Base-by-base conservation (phyloP, 1,284 basidiomycete species). In the Earliella scabrosa region DNA sequence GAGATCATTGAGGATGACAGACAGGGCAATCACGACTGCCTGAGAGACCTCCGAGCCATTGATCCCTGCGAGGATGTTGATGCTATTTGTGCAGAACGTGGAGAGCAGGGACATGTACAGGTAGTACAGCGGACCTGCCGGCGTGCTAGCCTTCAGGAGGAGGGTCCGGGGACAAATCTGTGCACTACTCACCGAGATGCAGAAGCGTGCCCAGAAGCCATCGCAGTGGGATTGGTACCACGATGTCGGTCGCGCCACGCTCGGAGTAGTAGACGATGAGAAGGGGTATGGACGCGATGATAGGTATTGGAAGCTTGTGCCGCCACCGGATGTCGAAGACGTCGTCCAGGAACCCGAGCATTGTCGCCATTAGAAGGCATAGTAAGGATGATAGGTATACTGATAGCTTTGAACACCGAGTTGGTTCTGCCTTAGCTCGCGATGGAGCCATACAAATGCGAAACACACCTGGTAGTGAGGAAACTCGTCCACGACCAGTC, bases 311-410 rank as follows among this genome's bases (percentile, higher is more conserved):
- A 8, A 99, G 75, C 73, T 99, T 99, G 76, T 98, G 95, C 58
- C 97, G 77, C 97, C 97, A 99, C 11, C 97, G 87, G 63, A 99
- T 98, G 71, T 99, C 97, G 66, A 99, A 99, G 1, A 99, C 85
- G 72, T 99, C 97, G 69, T 99, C 97, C 45, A 98, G 79, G 68
- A 99, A 98, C 9, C 97, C 97, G 2, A 99, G 85, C 60, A 99
- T 82, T 0, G 95, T 95, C 0, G 97, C 96, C 24, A 94, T 93
- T 24, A 98, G 76, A 21, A 99, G 80, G 0, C 93, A 95, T 13
- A 99, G 80, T 8, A 99, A 73, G 1, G 95, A 95, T 0, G 97
- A 97, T 16, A 99, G 82, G 73, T 97, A 99, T 1, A 95, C 86
- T 1, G 95, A 86, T 49, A 99, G 81, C 90, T 97, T 62, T 24